Percentiles rank a stretch among this genome's conserved stretches.
Evolutionary conservation across 2,329 filamentous ascomycete genomes (phyloP).

Genomic region (Pseudogymnoascus sp.): DNA sequence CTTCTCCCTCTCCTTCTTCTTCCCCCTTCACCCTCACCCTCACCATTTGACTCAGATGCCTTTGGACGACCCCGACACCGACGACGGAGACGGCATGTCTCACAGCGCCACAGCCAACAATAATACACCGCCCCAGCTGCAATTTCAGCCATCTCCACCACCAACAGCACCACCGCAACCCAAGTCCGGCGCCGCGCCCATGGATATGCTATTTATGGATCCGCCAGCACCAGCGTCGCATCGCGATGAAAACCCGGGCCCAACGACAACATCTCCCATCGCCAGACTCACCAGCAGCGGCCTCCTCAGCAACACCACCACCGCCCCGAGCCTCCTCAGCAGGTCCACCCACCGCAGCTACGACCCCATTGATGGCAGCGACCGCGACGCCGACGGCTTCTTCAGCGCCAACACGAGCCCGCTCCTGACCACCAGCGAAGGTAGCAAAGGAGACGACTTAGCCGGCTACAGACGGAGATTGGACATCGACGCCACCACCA

Average conservation of each 20-base stretch:
- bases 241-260: not conserved
- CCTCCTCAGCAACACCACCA: not conserved
- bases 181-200: constrained; percentile 3
- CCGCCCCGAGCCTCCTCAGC: not conserved
- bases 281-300: not conserved
- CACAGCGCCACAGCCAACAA: not conserved
- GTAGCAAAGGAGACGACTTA: not conserved
- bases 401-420: constrained; percentile 6
- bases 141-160: constrained; percentile 3
- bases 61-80: not conserved
- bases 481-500: not conserved
- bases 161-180: not conserved
- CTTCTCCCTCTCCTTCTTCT: not conserved
- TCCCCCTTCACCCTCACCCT: not conserved
- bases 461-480: not conserved
- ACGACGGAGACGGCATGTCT: constrained; percentile 6
- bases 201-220: constrained; percentile 5
- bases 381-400: not conserved
- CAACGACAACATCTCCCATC: not conserved
- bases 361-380: not conserved
- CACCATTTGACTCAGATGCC: not conserved
- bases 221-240: not conserved
- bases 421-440: not conserved
- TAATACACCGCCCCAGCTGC: not conserved
- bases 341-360: constrained; percentile 1